Evolutionary conservation across 768 basidiomycete species (phyloP).

Genomic region (Mycena floridula): DNA sequence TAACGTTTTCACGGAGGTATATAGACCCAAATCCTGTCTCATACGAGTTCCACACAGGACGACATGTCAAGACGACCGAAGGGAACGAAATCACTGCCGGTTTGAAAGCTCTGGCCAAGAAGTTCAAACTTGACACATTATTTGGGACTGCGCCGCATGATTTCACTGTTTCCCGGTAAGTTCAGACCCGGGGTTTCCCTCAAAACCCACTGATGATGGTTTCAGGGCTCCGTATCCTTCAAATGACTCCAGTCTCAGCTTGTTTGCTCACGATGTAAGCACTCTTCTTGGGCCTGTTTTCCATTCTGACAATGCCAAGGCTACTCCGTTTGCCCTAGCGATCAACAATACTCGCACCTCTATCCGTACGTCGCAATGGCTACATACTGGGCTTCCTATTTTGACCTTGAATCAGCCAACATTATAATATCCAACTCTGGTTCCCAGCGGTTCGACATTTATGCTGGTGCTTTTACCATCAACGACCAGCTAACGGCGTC

Average conservation of each 20-base stretch:
- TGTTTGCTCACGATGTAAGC: conserved; percentile 44
- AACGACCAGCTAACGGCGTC: conserved; percentile 76
- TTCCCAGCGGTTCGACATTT: conserved; percentile 60
- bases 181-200: not conserved
- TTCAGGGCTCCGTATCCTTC: conserved; percentile 60
- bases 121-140: conserved; percentile 54
- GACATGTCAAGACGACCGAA: conserved; percentile 53
- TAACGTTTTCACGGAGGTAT: conserved; percentile 67
- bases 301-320: conserved; percentile 22
- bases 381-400: no score
- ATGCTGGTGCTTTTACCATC: conserved; percentile 65
- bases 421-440: conserved; percentile 62
- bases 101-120: conserved; percentile 43
- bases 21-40: conserved; percentile 76
- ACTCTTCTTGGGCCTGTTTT: conserved; percentile 8
- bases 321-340: conserved; percentile 47
- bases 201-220: conserved; percentile 3
- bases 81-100: conserved; percentile 52
- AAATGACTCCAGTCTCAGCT: conserved; percentile 50
- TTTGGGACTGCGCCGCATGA: conserved; percentile 76
- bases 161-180: conserved; percentile 60
- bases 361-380: no score
- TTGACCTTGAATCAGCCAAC: no score
- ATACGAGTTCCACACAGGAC: no score
- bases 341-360: conserved; percentile 63